Evolutionary conservation across 164 flowering plant species (phyloP).

Genomic region (Euptelea pleiosperma): DNA sequence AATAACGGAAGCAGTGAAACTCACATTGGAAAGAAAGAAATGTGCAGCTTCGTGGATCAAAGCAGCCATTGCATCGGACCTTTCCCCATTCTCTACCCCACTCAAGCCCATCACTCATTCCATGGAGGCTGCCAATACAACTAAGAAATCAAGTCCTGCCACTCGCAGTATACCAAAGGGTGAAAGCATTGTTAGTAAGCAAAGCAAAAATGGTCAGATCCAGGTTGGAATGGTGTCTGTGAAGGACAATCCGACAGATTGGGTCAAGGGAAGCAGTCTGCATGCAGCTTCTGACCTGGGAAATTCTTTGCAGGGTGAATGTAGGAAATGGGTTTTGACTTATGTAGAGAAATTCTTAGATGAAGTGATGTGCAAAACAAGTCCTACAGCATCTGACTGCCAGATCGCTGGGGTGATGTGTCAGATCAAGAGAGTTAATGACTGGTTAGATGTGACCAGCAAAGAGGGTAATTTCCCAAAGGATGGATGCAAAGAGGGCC

Average conservation of each 20-base stretch:
- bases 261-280: constrained; percentile 39
- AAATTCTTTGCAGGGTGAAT: constrained; percentile 35
- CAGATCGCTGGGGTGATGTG: constrained; percentile 39
- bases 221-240: constrained; percentile 14
- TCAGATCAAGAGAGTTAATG: constrained; percentile 51
- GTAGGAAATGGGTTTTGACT: constrained; percentile 41
- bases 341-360: constrained; percentile 48
- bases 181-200: constrained; percentile 8
- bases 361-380: constrained; percentile 25
- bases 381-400: constrained; percentile 23
- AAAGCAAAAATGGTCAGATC: constrained; percentile 19
- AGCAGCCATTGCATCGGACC: constrained; percentile 65
- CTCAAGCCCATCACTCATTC: constrained; percentile 7
- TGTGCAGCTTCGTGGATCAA: constrained; percentile 54
- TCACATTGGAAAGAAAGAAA: constrained; percentile 48
- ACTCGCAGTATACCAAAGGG: constrained; percentile 25
- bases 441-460: constrained; percentile 40
- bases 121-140: not conserved
- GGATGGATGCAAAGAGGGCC: constrained; percentile 5
- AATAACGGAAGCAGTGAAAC: constrained; percentile 32
- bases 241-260: constrained; percentile 23
- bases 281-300: constrained; percentile 29
- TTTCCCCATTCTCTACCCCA: constrained; percentile 28
- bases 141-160: constrained; percentile 11
- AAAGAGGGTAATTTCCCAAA: constrained; percentile 12